Percentiles rank a stretch among this genome's conserved stretches.
phyloP scores from a whole-genome alignment of 345 rosid species.

The Luvunga scandens region DNA sequence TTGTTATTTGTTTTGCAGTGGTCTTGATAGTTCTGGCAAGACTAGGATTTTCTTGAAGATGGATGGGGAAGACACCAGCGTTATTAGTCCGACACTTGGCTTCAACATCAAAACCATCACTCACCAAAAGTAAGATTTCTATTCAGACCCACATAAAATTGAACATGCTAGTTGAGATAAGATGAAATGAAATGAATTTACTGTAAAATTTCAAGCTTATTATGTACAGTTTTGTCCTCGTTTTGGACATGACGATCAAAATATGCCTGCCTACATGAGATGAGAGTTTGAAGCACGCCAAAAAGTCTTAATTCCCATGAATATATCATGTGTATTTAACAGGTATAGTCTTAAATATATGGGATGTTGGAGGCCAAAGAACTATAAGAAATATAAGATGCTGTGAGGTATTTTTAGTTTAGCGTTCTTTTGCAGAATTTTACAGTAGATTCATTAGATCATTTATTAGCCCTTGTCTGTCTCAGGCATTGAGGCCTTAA shows the following conservation, averaged over 20 bases:
- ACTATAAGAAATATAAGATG: conserved; percentile 47
- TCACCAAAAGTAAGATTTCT: conserved; percentile 53
- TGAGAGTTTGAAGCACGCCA: background rate
- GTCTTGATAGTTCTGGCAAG: conserved; percentile 91
- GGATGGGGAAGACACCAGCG: conserved; percentile 88
- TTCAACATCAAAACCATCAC: conserved; percentile 81
- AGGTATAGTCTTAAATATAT: conserved; percentile 79
- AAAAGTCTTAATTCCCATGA: background rate
- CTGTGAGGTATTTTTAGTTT: too few relatives aligned
- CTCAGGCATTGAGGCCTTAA: background rate
- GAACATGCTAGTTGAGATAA: too few relatives aligned
- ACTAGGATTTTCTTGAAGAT: conserved; percentile 88
- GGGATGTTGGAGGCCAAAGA: conserved; percentile 96
- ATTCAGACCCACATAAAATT: too few relatives aligned
- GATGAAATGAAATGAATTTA: too few relatives aligned
- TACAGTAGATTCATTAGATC: background rate
- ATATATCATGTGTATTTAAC: conserved; percentile 11
- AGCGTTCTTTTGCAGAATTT: too few relatives aligned
- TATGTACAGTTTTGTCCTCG: too few relatives aligned
- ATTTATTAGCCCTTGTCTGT: background rate
- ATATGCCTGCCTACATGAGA: too few relatives aligned
- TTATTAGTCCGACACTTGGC: conserved; percentile 90
- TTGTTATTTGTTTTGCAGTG: conserved; percentile 35
- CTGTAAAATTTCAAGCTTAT: too few relatives aligned
- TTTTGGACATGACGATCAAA: too few relatives aligned